Base-by-base conservation (phyloP, 129 eudicot genomes). In the Mikania micrantha region DNA sequence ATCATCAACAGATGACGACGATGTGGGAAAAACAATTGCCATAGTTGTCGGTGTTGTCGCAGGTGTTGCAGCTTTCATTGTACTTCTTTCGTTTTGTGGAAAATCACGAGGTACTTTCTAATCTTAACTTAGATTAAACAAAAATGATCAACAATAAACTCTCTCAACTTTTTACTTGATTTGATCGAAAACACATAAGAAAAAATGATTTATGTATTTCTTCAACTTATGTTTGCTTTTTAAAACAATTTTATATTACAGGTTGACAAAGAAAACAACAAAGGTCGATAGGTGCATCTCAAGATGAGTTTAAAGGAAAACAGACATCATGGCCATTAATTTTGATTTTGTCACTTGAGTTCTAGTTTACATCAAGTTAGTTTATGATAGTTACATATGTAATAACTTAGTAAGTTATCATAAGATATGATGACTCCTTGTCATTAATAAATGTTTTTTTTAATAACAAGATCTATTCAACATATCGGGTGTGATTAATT, bases 11-110 rank as follows among this genome's bases (percentile, higher is more conserved):
- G 78, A 71, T 15, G 90, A 91, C 19, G 92, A 91, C 36, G 88
- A 86, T 3, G 87, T 85, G 9, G 98, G 96, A 13, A 82, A 73
- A 79, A 88, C 91, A 28, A 83, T 88, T 35, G 98, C 98, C 24
- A 88, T 88, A 56, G 62, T 80, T 7, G 83, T 92, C n/a, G 98
- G 98, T 22, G 85, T 77, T 2, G 36, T 86, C 2, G 98, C 80
- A 1, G 96, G 96, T 0, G 62, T 86, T 66, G 85, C 89, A 0
- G 81, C 81, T 40, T 50, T 84, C 39, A 80, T 92, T 22, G 80
- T 88, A 54, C 81, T 92, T 74, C 87, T 92, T 60, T 85, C 98
- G 11, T 53, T 82, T 34, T 92, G 91, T 74, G 66, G 85, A 17
- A 82, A 76, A 76, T 66, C 91, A 39, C 24, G 64, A 17, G 79